Evolutionary conservation across 805 yeast genomes (phyloP).

Genomic region (Metschnikowia continentalis): DNA sequence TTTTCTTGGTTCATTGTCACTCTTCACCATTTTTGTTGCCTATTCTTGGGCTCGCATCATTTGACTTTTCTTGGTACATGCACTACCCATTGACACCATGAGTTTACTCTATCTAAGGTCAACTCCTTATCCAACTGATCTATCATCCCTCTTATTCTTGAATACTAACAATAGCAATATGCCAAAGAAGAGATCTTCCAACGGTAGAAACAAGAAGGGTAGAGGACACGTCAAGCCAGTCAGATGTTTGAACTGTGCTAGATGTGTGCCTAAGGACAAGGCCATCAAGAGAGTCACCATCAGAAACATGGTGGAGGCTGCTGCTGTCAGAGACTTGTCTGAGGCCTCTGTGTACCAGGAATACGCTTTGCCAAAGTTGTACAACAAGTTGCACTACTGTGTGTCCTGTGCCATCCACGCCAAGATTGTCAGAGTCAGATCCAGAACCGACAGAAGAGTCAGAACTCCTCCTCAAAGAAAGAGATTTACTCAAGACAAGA

Average conservation of each 20-base stretch:
- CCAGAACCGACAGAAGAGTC: slow-evolving; percentile 96
- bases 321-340: slow-evolving; percentile 98
- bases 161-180: slow-evolving; percentile 45
- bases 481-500: slow-evolving; percentile 95
- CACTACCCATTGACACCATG: too few species aligned
- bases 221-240: slow-evolving; percentile 99
- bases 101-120: too few species aligned
- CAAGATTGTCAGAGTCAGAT: slow-evolving; percentile 99
- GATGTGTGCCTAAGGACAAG: slow-evolving; percentile 99
- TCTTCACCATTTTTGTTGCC: too few species aligned
- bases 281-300: slow-evolving; percentile 99
- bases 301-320: slow-evolving; percentile 99
- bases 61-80: too few species aligned
- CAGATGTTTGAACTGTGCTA: slow-evolving; percentile 99
- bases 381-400: slow-evolving; percentile 99
- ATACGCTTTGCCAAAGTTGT: slow-evolving; percentile 98
- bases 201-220: slow-evolving; percentile 99
- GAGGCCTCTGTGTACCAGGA: slow-evolving; percentile 99
- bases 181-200: slow-evolving; percentile 99
- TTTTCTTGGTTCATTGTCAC: too few species aligned
- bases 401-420: slow-evolving; percentile 99
- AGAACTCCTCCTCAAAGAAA: slow-evolving; percentile 99
- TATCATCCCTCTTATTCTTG: too few species aligned
- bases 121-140: too few species aligned
- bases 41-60: too few species aligned